Evolutionary conservation across 257 asterid genomes (phyloP).

Genomic region (Solanum bukasovii): DNA sequence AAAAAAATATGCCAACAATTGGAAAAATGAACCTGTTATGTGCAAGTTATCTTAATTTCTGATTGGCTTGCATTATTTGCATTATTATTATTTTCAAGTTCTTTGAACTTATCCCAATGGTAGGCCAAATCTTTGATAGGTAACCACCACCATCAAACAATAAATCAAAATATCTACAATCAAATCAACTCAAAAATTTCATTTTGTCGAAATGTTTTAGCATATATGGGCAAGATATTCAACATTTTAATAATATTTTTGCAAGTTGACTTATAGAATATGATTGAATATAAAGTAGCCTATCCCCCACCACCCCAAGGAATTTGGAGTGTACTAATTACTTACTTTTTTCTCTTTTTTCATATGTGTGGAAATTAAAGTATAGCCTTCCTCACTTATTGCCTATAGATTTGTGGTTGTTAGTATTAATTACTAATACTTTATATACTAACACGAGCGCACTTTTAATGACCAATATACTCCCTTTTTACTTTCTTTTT

Average conservation of each 20-base stretch:
- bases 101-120: neutral
- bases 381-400: neutral
- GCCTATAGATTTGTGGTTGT: neutral
- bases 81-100: neutral
- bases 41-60: neutral
- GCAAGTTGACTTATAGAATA: neutral
- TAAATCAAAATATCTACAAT: neutral
- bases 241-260: neutral
- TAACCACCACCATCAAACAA: neutral
- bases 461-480: neutral
- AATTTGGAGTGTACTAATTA: neutral
- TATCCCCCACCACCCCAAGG: neutral
- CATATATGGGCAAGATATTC: neutral
- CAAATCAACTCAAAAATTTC: neutral
- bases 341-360: neutral
- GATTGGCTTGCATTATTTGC: neutral
- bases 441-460: neutral
- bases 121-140: slow-evolving; percentile 13
- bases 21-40: neutral
- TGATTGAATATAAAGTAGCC: neutral
- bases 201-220: neutral
- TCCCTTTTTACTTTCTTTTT: neutral
- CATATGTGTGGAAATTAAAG: neutral
- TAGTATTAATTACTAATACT: neutral
- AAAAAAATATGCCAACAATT: neutral